These are phyloP conservation scores for Cystobasidium tubakii DNA, from an alignment of 768 basidiomycete species.

Conservation along the genomic window DNA sequence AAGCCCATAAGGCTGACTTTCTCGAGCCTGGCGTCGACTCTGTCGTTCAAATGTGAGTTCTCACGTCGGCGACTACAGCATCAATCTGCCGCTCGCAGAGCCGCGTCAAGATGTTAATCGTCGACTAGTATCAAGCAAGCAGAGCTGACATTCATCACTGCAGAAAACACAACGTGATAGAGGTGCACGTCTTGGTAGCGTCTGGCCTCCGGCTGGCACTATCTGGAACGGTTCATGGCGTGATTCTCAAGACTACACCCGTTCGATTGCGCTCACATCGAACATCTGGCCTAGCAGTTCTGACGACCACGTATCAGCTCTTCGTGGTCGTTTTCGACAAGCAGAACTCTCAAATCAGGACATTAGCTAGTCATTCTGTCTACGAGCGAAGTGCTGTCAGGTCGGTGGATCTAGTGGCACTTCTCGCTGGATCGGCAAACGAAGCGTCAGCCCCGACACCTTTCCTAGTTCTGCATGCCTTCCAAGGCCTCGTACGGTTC, in stretches of 20 bases:
- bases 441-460: slow-evolving; percentile 12
- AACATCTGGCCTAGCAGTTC: slow-evolving; percentile 38
- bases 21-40: not conserved
- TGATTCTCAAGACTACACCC: slow-evolving; percentile 36
- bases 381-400: slow-evolving; percentile 23
- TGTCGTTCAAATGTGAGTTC: slow-evolving; percentile 41
- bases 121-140: not conserved
- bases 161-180: slow-evolving; percentile 42
- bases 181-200: slow-evolving; percentile 25
- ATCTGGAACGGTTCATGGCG: slow-evolving; percentile 34
- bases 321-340: slow-evolving; percentile 37
- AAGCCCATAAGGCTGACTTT: slow-evolving; percentile 36
- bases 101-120: not conserved
- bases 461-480: slow-evolving; percentile 42
- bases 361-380: slow-evolving; percentile 15
- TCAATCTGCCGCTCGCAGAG: not conserved
- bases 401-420: slow-evolving; percentile 29
- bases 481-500: slow-evolving; percentile 43
- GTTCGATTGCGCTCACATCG: slow-evolving; percentile 37
- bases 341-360: not conserved
- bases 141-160: not conserved
- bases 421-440: slow-evolving; percentile 8
- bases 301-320: slow-evolving; percentile 42
- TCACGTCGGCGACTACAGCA: no score
- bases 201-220: slow-evolving; percentile 13